A percentile compares a stretch with the other conserved stretches of the same genome.
phyloP scores from a whole-genome alignment of 2,329 filamentous ascomycete species.

The Westerdykella ornata region DNA sequence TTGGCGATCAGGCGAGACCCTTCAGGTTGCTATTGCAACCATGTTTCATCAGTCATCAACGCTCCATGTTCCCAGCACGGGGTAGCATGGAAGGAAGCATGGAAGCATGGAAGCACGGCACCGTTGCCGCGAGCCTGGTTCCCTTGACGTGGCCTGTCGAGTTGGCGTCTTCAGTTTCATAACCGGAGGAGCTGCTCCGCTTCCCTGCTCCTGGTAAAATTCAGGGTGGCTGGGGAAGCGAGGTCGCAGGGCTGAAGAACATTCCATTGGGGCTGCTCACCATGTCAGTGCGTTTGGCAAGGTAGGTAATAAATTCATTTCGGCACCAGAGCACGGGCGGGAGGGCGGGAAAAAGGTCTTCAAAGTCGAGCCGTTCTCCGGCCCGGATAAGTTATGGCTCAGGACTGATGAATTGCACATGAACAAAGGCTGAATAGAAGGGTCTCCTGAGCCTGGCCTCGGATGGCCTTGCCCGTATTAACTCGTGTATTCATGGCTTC shows the following conservation, averaged over 20 bases:
- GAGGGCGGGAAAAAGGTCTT: conserved; percentile 3
- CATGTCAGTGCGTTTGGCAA: conserved; percentile 10
- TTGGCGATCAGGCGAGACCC: too few relatives aligned
- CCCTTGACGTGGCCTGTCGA: too few relatives aligned
- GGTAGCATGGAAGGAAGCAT: too few relatives aligned
- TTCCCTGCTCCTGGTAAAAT: conserved; percentile 9
- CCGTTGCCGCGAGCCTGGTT: too few relatives aligned
- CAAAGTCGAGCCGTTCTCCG: background rate
- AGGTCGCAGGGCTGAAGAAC: conserved; percentile 14
- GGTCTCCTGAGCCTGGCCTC: too few relatives aligned
- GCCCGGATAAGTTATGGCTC: background rate
- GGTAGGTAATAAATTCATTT: conserved; percentile 2
- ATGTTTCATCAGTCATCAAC: too few relatives aligned
- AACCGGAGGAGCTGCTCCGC: conserved; percentile 7
- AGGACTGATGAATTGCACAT: background rate
- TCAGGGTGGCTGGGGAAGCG: background rate
- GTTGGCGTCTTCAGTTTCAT: background rate
- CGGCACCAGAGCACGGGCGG: too few relatives aligned
- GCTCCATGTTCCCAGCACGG: too few relatives aligned
- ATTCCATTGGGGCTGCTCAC: conserved; percentile 7
- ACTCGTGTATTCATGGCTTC: conserved; percentile 6
- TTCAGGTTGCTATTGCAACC: too few relatives aligned
- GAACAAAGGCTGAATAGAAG: too few relatives aligned
- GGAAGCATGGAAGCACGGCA: too few relatives aligned
- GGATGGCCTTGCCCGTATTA: too few relatives aligned